phyloP scores from a whole-genome alignment of 2,329 filamentous ascomycete species.

The Ophiostoma ulmi region DNA sequence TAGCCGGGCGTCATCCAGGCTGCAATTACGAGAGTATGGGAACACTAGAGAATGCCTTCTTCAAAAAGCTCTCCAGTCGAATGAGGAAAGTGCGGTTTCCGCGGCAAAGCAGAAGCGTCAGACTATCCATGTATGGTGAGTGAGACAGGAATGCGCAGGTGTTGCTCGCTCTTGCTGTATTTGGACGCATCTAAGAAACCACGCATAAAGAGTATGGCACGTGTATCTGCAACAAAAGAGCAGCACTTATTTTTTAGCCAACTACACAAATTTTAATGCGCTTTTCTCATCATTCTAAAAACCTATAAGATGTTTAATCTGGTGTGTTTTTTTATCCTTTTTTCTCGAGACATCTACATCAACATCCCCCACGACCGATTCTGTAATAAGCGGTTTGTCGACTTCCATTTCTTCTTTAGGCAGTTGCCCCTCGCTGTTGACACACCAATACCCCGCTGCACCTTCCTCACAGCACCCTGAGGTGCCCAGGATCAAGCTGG shows the following conservation, averaged over 20 bases:
- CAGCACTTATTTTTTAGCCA: not conserved
- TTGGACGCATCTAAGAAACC: not conserved
- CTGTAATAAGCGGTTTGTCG: conserved; percentile 3
- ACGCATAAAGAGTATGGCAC: not conserved
- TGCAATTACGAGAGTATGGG: not conserved
- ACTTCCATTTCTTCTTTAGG: conserved; percentile 11
- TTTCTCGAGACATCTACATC: not conserved
- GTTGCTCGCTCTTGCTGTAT: conserved; percentile 8
- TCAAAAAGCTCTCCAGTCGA: not conserved
- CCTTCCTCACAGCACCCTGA: conserved; percentile 2
- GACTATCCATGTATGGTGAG: not conserved
- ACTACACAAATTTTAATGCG: too few species aligned
- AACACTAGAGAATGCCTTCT: not conserved
- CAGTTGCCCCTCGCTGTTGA: conserved; percentile 20
- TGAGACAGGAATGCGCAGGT: not conserved
- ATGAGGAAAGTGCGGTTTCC: not conserved
- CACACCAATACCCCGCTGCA: conserved; percentile 16
- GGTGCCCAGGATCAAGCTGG: not conserved
- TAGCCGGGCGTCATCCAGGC: not conserved
- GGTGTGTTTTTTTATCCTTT: not conserved
- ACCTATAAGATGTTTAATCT: too few species aligned
- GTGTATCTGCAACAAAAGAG: not conserved
- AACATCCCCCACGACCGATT: not conserved
- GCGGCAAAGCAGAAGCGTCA: not conserved
- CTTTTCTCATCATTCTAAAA: too few species aligned